Conservation (phyloP, 306 rosid genomes). For the Acacia confusa region DNA sequence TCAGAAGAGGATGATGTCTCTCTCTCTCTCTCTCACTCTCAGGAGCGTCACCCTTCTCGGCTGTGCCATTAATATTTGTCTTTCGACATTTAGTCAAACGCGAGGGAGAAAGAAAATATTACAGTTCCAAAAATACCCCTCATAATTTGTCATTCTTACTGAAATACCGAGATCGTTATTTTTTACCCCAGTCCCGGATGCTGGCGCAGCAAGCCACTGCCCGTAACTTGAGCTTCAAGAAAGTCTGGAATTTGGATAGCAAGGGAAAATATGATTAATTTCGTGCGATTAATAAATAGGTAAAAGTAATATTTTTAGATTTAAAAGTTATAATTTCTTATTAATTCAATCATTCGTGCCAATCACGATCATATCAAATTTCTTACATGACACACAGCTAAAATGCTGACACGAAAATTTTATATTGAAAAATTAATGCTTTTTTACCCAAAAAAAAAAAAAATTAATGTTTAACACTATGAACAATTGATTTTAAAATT, state of each 20-base stretch:
- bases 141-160: not conserved
- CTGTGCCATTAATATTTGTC: slow-evolving; percentile 16
- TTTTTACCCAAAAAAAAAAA: too few species aligned
- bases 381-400: not conserved
- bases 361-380: not conserved
- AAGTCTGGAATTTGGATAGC: not conserved
- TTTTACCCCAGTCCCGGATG: not conserved
- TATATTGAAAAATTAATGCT: too few species aligned
- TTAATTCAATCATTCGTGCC: not conserved
- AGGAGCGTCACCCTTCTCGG: not conserved
- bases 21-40: not conserved
- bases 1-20: slow-evolving; percentile 10
- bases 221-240: not conserved
- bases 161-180: not conserved
- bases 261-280: not conserved
- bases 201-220: not conserved
- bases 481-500: not conserved
- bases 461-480: not conserved
- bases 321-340: too few species aligned
- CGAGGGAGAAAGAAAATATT: not conserved
- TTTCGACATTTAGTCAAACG: slow-evolving; percentile 38
- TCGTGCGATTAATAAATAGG: not conserved
- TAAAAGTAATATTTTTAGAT: not conserved
- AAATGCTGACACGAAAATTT: not conserved
- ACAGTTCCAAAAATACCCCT: not conserved